Evolutionary conservation across 495 filamentous ascomycete species (phyloP).

Genomic region (Penicillium coffeae): DNA sequence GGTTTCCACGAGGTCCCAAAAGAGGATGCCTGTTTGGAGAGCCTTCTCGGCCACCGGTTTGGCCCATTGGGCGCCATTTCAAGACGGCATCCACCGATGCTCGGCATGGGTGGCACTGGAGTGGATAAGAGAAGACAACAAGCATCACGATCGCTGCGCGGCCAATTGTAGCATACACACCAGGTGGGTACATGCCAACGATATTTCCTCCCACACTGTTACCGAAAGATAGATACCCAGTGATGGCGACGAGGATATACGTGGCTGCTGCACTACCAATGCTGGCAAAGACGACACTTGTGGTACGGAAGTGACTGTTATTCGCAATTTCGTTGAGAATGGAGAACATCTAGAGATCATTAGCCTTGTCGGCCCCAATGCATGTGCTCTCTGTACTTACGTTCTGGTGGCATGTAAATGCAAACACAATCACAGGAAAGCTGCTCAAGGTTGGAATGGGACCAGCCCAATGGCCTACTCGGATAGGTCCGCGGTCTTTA

Average conservation of each 20-base stretch:
- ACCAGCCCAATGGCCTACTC: slow-evolving; percentile 72
- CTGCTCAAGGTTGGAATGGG: slow-evolving; percentile 74
- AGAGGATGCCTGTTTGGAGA: slow-evolving; percentile 46
- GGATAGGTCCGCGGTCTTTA: slow-evolving; percentile 65
- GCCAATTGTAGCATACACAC: slow-evolving; percentile 81
- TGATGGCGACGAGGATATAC: slow-evolving; percentile 89
- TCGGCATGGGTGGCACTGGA: slow-evolving; percentile 92
- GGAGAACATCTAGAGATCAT: slow-evolving; percentile 82
- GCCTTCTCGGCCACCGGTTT: slow-evolving; percentile 32
- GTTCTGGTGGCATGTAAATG: slow-evolving; percentile 98
- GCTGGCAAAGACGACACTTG: slow-evolving; percentile 72
- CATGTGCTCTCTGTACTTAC: slow-evolving; percentile 44
- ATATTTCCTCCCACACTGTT: slow-evolving; percentile 85
- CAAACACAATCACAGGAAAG: slow-evolving; percentile 93
- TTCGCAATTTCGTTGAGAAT: slow-evolving; percentile 92
- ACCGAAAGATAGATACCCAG: slow-evolving; percentile 92
- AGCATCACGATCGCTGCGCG: slow-evolving; percentile 93
- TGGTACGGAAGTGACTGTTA: slow-evolving; percentile 77
- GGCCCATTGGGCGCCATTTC: slow-evolving; percentile 74
- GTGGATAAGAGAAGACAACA: slow-evolving; percentile 93
- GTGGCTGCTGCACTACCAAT: slow-evolving; percentile 76
- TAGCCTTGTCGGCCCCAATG: neutral
- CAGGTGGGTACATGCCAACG: slow-evolving; percentile 83
- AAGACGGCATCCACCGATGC: slow-evolving; percentile 89
- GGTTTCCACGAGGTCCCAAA: slow-evolving; percentile 30